phyloP scores from a whole-genome alignment of 352 stramenopile species.

The Globisporangium uncinulatum region DNA sequence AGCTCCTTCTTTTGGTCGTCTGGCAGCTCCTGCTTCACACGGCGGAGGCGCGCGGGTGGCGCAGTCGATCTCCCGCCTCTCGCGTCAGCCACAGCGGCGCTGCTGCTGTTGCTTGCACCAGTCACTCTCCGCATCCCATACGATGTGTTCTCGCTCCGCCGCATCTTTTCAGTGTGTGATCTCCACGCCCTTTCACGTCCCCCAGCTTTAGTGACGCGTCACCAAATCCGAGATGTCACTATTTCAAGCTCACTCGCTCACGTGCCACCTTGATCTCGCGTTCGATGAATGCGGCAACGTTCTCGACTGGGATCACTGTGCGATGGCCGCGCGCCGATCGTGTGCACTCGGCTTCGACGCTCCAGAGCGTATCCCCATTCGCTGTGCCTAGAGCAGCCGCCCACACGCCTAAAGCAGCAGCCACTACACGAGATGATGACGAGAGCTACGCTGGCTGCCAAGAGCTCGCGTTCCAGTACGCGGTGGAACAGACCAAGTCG shows the following conservation, averaged over 20 bases:
- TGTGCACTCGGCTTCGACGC: background rate
- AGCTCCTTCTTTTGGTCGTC: conserved; percentile 89
- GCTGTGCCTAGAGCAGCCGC: background rate
- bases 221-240: conserved; percentile 1
- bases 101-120: conserved; percentile 1
- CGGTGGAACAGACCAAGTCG: conserved; percentile 41
- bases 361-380: conserved; percentile 2
- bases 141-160: background rate
- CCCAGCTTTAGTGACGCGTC: conserved; percentile 7
- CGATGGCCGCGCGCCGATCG: conserved; percentile 24
- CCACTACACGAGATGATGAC: conserved; percentile 15
- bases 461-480: conserved; percentile 65
- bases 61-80: background rate
- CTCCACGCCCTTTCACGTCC: background rate
- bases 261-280: no score
- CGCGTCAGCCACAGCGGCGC: background rate
- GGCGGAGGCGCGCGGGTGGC: conserved; percentile 21
- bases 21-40: conserved; percentile 60
- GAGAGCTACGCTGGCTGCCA: conserved; percentile 43
- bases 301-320: conserved; percentile 52
- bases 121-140: conserved; percentile 3
- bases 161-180: conserved; percentile 1
- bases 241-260: no score
- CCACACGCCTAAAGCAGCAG: background rate
- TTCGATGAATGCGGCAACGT: conserved; percentile 35